Evolutionary conservation across 2,329 filamentous ascomycete species (phyloP), one percentile per base, ranked within the genome.

Genomic region (Fusarium kyushuense): DNA sequence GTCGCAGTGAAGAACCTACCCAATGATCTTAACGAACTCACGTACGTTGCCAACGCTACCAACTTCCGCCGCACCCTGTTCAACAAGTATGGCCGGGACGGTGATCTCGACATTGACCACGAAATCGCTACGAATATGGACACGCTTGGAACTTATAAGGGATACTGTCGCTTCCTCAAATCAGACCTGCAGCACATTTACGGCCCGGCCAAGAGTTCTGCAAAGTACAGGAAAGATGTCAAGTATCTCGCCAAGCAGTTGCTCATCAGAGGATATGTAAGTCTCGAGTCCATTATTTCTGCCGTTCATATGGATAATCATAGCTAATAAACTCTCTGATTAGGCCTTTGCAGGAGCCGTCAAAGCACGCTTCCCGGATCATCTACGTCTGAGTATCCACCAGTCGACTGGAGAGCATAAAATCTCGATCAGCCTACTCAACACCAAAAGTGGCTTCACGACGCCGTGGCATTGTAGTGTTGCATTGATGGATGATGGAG

Each of bases 181-280:
- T 25, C 32, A 1, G 46, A 49, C 23, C 19, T 49, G 10, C 42
- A 72, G 14, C 47, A 76, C 30, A 73, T 74, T 4, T 77, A 73
- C n/a, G 63, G 63, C n/a, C 38, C 70, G n/a, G 65, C 70, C 1
- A 63, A 47, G 17, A 71, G 70, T 17, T 54, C 55, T 0, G 41
- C 25, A 2, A 43, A 25, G 3, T 77, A 75, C 36, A 74, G 67
- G 48, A 60, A 68, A 13, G 72, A 74, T n/a, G 59, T 70, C 40
- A 72, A 73, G 43, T 75, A 71, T 55, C 56, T 77, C 3, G 75
- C 75, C 3, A 76, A 77, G 47, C 67, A 77, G 33, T 75, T 77
- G 70, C 12, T 77, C 3, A 66, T 72, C 10, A 67, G 75, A 17
- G 75, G 76, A 53, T 61, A 76, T 40, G 75, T 76, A 30, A 54